Conservation (phyloP, 306 rosid species). For the Lagenaria siceraria region DNA sequence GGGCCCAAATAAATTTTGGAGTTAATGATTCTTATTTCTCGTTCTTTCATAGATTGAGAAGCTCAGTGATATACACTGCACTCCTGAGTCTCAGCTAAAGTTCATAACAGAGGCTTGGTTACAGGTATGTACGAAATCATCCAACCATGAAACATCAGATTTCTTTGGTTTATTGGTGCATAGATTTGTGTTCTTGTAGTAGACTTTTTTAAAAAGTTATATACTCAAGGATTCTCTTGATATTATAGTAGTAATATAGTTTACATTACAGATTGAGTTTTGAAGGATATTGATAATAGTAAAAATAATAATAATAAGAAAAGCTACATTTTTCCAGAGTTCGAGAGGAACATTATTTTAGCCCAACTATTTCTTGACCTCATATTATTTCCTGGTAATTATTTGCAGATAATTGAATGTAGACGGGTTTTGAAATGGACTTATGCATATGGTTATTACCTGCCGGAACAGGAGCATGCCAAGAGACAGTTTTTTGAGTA, state of each 20-base stretch:
- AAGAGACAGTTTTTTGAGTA: constrained; percentile 65
- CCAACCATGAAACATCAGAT: not conserved
- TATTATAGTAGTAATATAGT: not conserved
- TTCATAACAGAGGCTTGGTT: constrained; percentile 31
- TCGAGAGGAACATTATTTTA: not conserved
- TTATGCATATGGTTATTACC: constrained; percentile 37
- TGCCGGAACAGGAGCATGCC: constrained; percentile 38
- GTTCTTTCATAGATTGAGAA: constrained; percentile 10
- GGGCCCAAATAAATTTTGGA: not conserved
- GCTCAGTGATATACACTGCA: constrained; percentile 18
- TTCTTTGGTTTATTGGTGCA: not conserved
- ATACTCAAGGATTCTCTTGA: not conserved
- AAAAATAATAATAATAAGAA: not conserved
- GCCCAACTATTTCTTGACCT: not conserved
- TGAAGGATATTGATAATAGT: not conserved
- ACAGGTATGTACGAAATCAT: constrained; percentile 5
- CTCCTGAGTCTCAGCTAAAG: constrained; percentile 17
- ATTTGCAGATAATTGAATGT: constrained; percentile 34
- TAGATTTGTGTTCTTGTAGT: not conserved
- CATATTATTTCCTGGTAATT: not conserved
- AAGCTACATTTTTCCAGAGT: not conserved
- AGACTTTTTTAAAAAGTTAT: not conserved
- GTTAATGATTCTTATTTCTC: not conserved
- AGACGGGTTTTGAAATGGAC: constrained; percentile 47
- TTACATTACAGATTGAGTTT: not conserved